phyloP scores from a whole-genome alignment of 1,284 basidiomycete species.

The Leccinum subspadiceum region DNA sequence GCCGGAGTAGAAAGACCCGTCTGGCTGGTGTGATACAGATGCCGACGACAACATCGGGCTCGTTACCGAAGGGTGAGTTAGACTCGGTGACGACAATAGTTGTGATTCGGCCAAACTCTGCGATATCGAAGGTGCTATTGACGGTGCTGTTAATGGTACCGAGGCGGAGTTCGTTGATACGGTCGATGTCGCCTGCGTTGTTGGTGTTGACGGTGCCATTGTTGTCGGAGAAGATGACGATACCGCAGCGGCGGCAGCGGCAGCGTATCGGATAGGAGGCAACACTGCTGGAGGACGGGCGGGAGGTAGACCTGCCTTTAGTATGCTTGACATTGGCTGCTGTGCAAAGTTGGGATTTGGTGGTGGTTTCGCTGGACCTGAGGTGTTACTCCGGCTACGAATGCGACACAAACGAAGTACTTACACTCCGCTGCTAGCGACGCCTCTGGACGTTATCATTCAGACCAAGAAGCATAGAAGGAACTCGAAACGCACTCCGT shows the following conservation, averaged over 20 bases:
- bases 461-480: conserved; percentile 1
- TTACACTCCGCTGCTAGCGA: conserved; percentile 49
- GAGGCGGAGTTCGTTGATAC: conserved; percentile 30
- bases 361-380: conserved; percentile 66
- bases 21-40: conserved; percentile 66
- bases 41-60: conserved; percentile 78
- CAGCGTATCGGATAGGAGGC: conserved; percentile 88
- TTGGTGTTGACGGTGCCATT: conserved; percentile 36
- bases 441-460: conserved; percentile 36
- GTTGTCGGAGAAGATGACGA: conserved; percentile 31
- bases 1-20: conserved; percentile 68
- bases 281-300: conserved; percentile 55
- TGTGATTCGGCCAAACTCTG: conserved; percentile 47
- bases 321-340: conserved; percentile 77
- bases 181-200: conserved; percentile 34
- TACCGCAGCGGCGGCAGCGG: conserved; percentile 87
- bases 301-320: conserved; percentile 65
- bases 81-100: conserved; percentile 66
- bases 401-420: conserved; percentile 28
- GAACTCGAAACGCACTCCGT: conserved; percentile 53
- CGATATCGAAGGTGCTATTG: conserved; percentile 39
- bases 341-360: conserved; percentile 79
- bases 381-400: conserved; percentile 17
- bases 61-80: conserved; percentile 76
- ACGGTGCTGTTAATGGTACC: conserved; percentile 38